A percentile compares a stretch with the other conserved stretches of the same genome.
Evolutionary conservation across 768 basidiomycete genomes (phyloP).

Genomic region (Mycena floridula): DNA sequence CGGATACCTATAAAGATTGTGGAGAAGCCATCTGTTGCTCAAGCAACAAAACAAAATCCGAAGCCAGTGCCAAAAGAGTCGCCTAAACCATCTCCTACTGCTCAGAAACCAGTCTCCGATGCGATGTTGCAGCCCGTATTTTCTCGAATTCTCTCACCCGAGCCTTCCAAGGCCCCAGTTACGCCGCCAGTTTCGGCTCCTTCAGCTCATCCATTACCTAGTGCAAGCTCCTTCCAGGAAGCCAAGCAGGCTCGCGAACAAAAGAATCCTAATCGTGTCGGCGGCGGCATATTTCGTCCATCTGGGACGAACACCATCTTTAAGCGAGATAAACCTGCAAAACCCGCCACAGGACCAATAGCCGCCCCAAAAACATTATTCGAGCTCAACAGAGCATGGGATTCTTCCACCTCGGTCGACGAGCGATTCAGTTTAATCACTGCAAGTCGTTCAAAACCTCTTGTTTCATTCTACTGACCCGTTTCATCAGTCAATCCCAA

Average conservation of each 20-base stretch:
- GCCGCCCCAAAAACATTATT: slow-evolving; percentile 40
- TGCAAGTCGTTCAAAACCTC: slow-evolving; percentile 37
- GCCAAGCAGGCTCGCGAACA: slow-evolving; percentile 52
- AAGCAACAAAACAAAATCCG: slow-evolving; percentile 1
- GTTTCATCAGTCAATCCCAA: slow-evolving; percentile 30
- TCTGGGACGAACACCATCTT: slow-evolving; percentile 60
- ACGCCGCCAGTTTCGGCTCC: slow-evolving; percentile 2
- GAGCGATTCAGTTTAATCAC: slow-evolving; percentile 54
- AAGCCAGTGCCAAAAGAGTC: slow-evolving; percentile 1
- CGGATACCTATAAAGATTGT: slow-evolving; percentile 62
- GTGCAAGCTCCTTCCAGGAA: slow-evolving; percentile 42
- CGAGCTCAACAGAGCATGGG: slow-evolving; percentile 61
- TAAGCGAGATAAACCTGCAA: slow-evolving; percentile 16
- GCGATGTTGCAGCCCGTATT: slow-evolving; percentile 34
- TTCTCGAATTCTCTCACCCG: slow-evolving; percentile 23
- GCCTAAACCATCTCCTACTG: slow-evolving; percentile 3
- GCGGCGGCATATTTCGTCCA: slow-evolving; percentile 69
- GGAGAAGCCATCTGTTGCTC: slow-evolving; percentile 23
- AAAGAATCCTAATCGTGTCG: slow-evolving; percentile 38
- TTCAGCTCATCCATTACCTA: not conserved
- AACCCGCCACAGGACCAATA: slow-evolving; percentile 1
- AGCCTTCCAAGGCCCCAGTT: slow-evolving; percentile 14
- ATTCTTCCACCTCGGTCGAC: slow-evolving; percentile 27
- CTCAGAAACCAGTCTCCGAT: slow-evolving; percentile 18
- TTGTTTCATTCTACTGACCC: not conserved